Evolutionary conservation across 495 filamentous ascomycete genomes (phyloP).

Genomic region (Trichoderma virens): DNA sequence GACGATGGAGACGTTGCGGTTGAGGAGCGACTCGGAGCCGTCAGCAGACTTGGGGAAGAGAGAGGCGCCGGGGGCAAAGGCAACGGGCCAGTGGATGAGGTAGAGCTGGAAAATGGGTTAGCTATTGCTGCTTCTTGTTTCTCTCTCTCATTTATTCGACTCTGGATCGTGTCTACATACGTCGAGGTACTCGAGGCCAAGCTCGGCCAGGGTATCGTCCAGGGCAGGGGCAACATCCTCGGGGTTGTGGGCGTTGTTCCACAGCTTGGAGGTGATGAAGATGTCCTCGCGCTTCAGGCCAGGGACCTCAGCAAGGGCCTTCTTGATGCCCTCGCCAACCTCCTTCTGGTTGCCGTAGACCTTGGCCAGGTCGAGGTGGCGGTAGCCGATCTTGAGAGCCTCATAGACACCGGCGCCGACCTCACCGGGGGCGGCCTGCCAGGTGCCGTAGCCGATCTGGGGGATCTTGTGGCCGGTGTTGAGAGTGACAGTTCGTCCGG

Average conservation of each 20-base stretch:
- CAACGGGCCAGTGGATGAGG: conserved; percentile 46
- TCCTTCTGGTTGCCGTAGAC: conserved; percentile 38
- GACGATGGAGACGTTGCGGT: conserved; percentile 41
- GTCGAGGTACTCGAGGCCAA: conserved; percentile 41
- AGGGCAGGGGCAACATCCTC: conserved; percentile 28
- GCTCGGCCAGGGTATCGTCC: conserved; percentile 34
- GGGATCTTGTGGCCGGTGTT: conserved; percentile 51
- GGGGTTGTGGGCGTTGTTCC: conserved; percentile 39
- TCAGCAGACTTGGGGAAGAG: conserved; percentile 37
- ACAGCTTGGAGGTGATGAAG: conserved; percentile 42
- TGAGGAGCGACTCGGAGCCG: conserved; percentile 34
- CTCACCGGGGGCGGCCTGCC: conserved; percentile 61
- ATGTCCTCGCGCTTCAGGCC: conserved; percentile 36
- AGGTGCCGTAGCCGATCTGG: conserved; percentile 56
- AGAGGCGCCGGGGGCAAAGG: conserved; percentile 35
- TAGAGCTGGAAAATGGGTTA: conserved; percentile 17
- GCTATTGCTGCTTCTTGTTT: neutral
- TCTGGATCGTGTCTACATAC: conserved; percentile 25
- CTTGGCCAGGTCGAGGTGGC: conserved; percentile 40
- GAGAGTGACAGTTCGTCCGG: conserved; percentile 9
- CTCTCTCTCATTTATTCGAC: conserved; percentile 26
- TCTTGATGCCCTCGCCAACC: conserved; percentile 36
- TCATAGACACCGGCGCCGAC: conserved; percentile 43
- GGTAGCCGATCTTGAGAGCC: conserved; percentile 40
- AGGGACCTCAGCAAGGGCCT: conserved; percentile 27